Evolutionary conservation across 2,329 filamentous ascomycete species (phyloP), one percentile per base, ranked within the genome.

Genomic region (Onygenales sp.): DNA sequence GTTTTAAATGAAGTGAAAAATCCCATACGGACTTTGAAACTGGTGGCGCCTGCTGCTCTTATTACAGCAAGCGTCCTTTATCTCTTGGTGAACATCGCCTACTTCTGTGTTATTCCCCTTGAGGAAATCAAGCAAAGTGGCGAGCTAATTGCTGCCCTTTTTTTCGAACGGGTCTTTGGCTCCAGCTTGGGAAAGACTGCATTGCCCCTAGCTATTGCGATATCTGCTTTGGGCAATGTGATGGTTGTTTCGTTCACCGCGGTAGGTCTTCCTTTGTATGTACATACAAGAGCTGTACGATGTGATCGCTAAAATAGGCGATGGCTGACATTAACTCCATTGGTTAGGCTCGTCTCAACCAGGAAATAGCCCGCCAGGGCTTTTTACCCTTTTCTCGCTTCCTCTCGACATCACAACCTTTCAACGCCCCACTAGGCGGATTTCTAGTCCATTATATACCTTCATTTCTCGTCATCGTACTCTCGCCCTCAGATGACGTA

Each of bases 1-100:
- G 84, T 87, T 4, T 71, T 88, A 50, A 86, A 85, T 62, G 85
- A 88, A 63, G 84, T 87, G 17, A 81, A 81, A 55, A 76, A 87
- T 55, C 85, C 85, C 0, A 76, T 87, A 0, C 71, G 77, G 10
- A 89, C 84, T 0, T 66, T 88, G n/a, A 82, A 79, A 51, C 80
- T 80, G 0, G 84, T 85, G 1, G 79, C 80, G 0, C 72, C 81
- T 1, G 74, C 78, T 0, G 83, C 83, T 1, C 70, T 89, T 9
- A 59, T 76, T 0, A 86, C 83, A 0, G 76, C 81, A 2, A 81
- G 79, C 56, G 66, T 79, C 27, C 70, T 85, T 56, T 86, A 85
- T 58, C 63, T 84, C 31, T 73, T 86, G 14, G 74, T 82, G 52
- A 85, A 86, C 58, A 63, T 85, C 41, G 72, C 74, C 8, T 77